Conservation (phyloP, 345 rosid species). For the Populus pruinosa region DNA sequence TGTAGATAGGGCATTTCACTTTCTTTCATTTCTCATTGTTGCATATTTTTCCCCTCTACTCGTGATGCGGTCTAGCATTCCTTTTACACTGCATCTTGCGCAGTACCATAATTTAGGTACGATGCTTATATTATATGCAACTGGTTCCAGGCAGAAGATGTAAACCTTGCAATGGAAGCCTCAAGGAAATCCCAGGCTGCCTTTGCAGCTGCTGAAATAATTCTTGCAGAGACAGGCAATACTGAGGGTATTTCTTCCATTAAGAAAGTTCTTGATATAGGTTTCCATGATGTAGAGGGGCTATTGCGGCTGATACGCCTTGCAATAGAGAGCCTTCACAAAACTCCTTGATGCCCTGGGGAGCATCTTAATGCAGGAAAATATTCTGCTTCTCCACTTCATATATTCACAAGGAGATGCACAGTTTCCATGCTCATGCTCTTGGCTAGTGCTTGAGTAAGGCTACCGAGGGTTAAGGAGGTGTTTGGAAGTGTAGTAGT, state of each 20-base stretch:
- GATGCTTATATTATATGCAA: background rate
- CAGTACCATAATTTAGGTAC: background rate
- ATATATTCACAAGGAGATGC: background rate
- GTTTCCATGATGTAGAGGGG: conserved; percentile 17
- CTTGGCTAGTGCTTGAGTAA: background rate
- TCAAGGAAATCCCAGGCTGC: conserved; percentile 17
- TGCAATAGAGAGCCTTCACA: conserved; percentile 8
- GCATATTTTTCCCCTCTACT: background rate
- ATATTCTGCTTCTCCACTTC: background rate
- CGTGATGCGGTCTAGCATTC: background rate
- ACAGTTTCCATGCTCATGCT: background rate
- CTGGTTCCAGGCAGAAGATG: conserved; percentile 15
- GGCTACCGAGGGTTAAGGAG: background rate
- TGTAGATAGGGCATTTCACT: background rate
- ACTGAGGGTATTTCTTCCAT: conserved; percentile 3
- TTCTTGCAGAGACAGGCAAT: background rate
- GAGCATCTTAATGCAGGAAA: background rate
- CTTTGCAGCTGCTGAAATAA: conserved; percentile 1
- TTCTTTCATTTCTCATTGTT: background rate
- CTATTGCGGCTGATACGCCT: background rate
- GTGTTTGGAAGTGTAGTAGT: too few species aligned
- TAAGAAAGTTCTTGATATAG: conserved; percentile 12
- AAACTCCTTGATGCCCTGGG: background rate
- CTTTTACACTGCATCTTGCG: background rate
- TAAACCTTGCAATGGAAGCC: conserved; percentile 21